Evolutionary conservation across 2,329 filamentous ascomycete species (phyloP).

Genomic region (Thielaviopsis cerberus): DNA sequence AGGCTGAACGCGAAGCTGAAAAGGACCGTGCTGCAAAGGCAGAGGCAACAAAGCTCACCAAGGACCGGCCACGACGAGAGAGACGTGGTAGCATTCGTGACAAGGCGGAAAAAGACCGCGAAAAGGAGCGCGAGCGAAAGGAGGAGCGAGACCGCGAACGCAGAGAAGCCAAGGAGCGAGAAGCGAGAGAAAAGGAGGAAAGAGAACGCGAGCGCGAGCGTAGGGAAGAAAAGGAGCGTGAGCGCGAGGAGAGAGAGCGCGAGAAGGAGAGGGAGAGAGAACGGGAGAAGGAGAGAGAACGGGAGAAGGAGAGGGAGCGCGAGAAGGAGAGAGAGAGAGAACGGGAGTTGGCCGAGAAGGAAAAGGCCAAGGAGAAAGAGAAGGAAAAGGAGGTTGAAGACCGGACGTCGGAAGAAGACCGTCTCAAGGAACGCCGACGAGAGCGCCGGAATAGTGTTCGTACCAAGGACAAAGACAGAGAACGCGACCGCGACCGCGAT

Average conservation of each 20-base stretch:
- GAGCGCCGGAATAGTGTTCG: conserved; percentile 11
- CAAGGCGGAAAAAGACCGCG: conserved; percentile 8
- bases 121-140: conserved; percentile 11
- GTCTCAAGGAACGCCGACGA: conserved; percentile 8
- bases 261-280: no score
- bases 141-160: conserved; percentile 4
- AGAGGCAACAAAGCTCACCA: not conserved
- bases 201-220: not conserved
- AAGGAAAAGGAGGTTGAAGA: not conserved
- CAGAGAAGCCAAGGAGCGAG: not conserved
- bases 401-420: conserved; percentile 4
- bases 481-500: conserved; percentile 11
- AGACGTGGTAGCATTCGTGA: conserved; percentile 11
- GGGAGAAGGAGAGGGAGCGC: not conserved
- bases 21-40: conserved; percentile 3
- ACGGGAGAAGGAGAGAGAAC: no score
- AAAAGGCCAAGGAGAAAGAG: not conserved
- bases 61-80: conserved; percentile 8
- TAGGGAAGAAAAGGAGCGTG: no score
- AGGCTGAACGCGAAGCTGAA: conserved; percentile 13
- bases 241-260: no score
- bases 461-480: conserved; percentile 10
- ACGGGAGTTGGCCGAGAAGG: not conserved
- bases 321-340: conserved; percentile 1
- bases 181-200: conserved; percentile 3